A percentile compares a stretch with the other conserved stretches of the same genome.
Conservation (phyloP, 495 filamentous ascomycete genomes). For the Chaetomium cochliodes region DNA sequence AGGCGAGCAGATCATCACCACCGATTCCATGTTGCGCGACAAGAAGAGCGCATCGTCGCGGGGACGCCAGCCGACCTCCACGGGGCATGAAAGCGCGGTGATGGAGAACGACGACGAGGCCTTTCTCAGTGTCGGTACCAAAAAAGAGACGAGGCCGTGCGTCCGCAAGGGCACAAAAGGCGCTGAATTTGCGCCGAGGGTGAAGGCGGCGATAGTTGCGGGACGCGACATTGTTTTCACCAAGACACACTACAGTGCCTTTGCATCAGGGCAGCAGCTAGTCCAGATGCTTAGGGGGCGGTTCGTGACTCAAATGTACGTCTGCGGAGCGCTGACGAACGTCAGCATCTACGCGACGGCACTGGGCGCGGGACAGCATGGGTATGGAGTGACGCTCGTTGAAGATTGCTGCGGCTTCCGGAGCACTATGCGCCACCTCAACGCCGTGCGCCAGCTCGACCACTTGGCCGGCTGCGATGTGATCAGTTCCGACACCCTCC, state of each 20-base stretch:
- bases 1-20: slow-evolving; percentile 50
- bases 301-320: slow-evolving; percentile 86
- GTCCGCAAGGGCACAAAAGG: slow-evolving; percentile 61
- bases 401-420: slow-evolving; percentile 90
- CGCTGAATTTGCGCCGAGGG: slow-evolving; percentile 61
- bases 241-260: slow-evolving; percentile 87
- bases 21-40: slow-evolving; percentile 31
- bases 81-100: slow-evolving; percentile 32
- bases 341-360: slow-evolving; percentile 90
- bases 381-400: slow-evolving; percentile 78
- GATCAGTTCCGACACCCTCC: slow-evolving; percentile 57
- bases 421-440: slow-evolving; percentile 65
- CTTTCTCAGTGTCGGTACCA: slow-evolving; percentile 52
- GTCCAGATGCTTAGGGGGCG: slow-evolving; percentile 67
- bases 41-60: slow-evolving; percentile 11
- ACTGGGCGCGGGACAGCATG: slow-evolving; percentile 82
- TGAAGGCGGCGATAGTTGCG: slow-evolving; percentile 56
- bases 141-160: slow-evolving; percentile 47
- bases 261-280: slow-evolving; percentile 53
- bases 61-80: slow-evolving; percentile 26
- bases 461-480: slow-evolving; percentile 72
- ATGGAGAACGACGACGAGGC: slow-evolving; percentile 54
- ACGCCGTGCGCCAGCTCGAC: slow-evolving; percentile 72
- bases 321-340: slow-evolving; percentile 88
- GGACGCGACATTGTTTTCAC: slow-evolving; percentile 65